A percentile compares a stretch with the other conserved stretches of the same genome.
Conservation (phyloP, 225 moss, liverwort and hornwort genomes). For the Sphagnum tenellum region DNA sequence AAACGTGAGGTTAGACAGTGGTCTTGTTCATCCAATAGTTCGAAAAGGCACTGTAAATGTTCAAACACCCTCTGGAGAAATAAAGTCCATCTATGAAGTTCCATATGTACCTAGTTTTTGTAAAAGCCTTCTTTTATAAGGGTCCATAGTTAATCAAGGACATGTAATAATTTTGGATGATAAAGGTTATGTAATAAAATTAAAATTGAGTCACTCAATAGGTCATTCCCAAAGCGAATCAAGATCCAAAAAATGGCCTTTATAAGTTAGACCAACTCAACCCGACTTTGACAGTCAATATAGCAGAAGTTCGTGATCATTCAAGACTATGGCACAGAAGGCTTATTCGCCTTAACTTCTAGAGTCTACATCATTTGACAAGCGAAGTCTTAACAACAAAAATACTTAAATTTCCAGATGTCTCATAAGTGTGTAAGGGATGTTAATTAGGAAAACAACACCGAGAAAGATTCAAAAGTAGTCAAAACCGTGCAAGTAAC, state of each 20-base stretch:
- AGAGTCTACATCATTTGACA: not conserved
- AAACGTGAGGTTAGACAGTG: no score
- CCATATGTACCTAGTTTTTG: not conserved
- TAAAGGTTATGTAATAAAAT: not conserved
- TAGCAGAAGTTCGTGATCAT: not conserved
- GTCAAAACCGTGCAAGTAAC: not conserved
- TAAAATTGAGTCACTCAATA: not conserved
- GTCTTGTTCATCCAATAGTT: no score
- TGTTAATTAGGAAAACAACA: no score
- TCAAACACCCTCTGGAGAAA: not conserved
- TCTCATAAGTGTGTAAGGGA: no score
- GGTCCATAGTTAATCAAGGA: not conserved
- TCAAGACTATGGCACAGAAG: not conserved
- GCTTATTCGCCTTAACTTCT: no score
- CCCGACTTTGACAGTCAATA: not conserved
- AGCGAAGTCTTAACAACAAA: not conserved
- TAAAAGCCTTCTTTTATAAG: not conserved
- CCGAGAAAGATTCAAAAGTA: not conserved
- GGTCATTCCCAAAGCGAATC: not conserved
- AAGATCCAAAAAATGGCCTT: not conserved
- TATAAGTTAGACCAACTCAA: not conserved
- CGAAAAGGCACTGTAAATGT: not conserved
- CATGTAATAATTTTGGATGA: not conserved
- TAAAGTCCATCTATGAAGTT: not conserved
- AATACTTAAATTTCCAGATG: not conserved